phyloP scores from a whole-genome alignment of 441 rosid species.

The Erodium trifolium region DNA sequence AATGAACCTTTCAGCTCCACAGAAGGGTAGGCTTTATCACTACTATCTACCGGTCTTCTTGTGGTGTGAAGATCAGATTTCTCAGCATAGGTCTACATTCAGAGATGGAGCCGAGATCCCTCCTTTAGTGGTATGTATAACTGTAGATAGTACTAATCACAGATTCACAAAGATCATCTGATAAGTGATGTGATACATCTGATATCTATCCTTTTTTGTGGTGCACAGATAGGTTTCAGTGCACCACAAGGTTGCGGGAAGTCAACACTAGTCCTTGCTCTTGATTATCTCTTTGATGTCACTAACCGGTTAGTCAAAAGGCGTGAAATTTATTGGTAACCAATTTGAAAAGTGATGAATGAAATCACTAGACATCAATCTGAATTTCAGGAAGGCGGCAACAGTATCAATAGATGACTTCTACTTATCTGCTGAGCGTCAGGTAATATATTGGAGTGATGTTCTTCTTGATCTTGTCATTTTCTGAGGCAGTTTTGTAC shows the following conservation, averaged over 20 bases:
- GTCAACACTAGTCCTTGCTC: constrained; percentile 94
- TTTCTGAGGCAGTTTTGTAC: constrained; percentile 10
- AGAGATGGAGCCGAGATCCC: constrained; percentile 53
- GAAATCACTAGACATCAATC: background rate
- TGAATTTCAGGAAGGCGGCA: constrained; percentile 60
- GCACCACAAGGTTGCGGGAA: constrained; percentile 99
- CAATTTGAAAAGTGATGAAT: background rate
- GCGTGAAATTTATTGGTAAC: background rate
- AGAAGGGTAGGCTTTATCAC: constrained; percentile 77
- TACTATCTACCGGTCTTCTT: constrained; percentile 82
- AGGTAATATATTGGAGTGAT: constrained; percentile 37
- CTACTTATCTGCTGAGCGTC: constrained; percentile 78
- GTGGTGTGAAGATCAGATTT: constrained; percentile 80
- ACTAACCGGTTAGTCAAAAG: constrained; percentile 51
- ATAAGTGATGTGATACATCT: background rate
- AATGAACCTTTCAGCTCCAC: constrained; percentile 50
- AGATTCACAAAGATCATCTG: background rate
- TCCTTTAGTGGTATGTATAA: constrained; percentile 68
- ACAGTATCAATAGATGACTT: constrained; percentile 88
- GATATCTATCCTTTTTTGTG: background rate
- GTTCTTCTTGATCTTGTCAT: constrained; percentile 15
- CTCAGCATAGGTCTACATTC: constrained; percentile 46
- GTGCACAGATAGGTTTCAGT: constrained; percentile 78
- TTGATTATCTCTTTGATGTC: constrained; percentile 62
- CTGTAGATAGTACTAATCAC: background rate